Conservation (phyloP, 2,329 filamentous ascomycete species). For the Phialemoniopsis sp. region DNA sequence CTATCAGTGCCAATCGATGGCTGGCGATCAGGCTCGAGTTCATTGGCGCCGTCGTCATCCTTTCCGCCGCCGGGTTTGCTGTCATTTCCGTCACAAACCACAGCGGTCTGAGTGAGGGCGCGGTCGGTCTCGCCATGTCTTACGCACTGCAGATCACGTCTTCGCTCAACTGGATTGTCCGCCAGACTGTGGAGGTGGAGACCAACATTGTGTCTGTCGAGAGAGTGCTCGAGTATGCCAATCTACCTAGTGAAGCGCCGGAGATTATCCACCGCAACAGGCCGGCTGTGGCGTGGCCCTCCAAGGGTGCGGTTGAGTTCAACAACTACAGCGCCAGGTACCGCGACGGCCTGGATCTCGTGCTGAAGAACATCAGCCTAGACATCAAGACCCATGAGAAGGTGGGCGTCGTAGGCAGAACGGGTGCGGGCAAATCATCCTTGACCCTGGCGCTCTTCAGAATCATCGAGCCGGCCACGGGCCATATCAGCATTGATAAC, state of each 20-base stretch:
- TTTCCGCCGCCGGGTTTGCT: constrained; percentile 77
- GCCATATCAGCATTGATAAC: constrained; percentile 83
- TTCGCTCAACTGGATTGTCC: constrained; percentile 97
- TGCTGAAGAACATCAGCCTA: constrained; percentile 87
- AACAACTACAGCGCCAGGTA: constrained; percentile 94
- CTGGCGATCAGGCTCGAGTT: constrained; percentile 92
- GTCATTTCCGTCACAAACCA: constrained; percentile 74
- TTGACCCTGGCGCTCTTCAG: constrained; percentile 90
- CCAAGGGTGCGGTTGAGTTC: constrained; percentile 83
- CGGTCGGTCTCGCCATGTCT: constrained; percentile 92
- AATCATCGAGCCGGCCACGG: constrained; percentile 83
- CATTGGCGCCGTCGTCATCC: constrained; percentile 89
- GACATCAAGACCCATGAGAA: constrained; percentile 96
- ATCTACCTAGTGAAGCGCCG: constrained; percentile 86
- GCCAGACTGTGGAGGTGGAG: constrained; percentile 98
- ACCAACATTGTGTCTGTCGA: constrained; percentile 99
- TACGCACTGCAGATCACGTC: constrained; percentile 97
- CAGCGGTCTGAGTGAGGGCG: constrained; percentile 61
- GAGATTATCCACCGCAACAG: constrained; percentile 87
- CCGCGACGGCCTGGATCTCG: constrained; percentile 81
- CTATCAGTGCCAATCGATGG: constrained; percentile 92
- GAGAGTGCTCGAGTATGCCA: constrained; percentile 92
- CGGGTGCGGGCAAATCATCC: constrained; percentile 93
- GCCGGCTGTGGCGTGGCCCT: constrained; percentile 87
- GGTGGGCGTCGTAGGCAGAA: constrained; percentile 94